Percentiles rank a stretch among this genome's conserved stretches.
These are phyloP conservation scores for Lipomyces yamadae DNA, from an alignment of 805 yeast species.

Conservation along the genomic window DNA sequence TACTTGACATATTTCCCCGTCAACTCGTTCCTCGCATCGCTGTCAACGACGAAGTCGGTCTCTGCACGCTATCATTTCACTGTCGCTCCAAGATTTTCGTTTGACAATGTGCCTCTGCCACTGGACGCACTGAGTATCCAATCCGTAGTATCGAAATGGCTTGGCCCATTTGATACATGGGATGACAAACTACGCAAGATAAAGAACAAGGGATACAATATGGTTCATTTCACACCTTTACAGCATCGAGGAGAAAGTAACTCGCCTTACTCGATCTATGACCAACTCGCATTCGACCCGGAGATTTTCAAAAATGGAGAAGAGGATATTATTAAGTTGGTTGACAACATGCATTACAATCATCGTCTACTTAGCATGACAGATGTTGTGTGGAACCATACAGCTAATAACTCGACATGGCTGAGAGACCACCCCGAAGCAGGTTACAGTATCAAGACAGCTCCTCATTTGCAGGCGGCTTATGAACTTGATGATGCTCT, in stretches of 20 bases:
- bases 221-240: constrained; percentile 95
- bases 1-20: constrained; percentile 61
- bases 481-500: constrained; percentile 79
- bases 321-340: constrained; percentile 59
- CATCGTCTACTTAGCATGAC: constrained; percentile 76
- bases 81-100: constrained; percentile 74
- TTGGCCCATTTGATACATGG: constrained; percentile 76
- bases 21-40: constrained; percentile 35
- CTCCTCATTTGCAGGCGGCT: constrained; percentile 86
- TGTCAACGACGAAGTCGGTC: constrained; percentile 43
- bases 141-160: constrained; percentile 88
- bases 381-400: constrained; percentile 93
- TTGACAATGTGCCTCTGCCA: constrained; percentile 62
- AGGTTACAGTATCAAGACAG: constrained; percentile 83
- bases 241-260: constrained; percentile 87
- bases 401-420: constrained; percentile 91
- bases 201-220: constrained; percentile 80
- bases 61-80: constrained; percentile 69
- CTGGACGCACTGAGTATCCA: constrained; percentile 81
- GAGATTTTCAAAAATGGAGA: constrained; percentile 59
- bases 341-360: constrained; percentile 55
- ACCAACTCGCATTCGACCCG: constrained; percentile 80
- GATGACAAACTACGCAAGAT: constrained; percentile 63
- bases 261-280: constrained; percentile 91
- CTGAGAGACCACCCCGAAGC: constrained; percentile 82